Percentiles rank a stretch among this genome's conserved stretches.
These are phyloP conservation scores for Hyphodiscus sp. DNA, from an alignment of 2,329 filamentous ascomycete species.

Conservation along the genomic window DNA sequence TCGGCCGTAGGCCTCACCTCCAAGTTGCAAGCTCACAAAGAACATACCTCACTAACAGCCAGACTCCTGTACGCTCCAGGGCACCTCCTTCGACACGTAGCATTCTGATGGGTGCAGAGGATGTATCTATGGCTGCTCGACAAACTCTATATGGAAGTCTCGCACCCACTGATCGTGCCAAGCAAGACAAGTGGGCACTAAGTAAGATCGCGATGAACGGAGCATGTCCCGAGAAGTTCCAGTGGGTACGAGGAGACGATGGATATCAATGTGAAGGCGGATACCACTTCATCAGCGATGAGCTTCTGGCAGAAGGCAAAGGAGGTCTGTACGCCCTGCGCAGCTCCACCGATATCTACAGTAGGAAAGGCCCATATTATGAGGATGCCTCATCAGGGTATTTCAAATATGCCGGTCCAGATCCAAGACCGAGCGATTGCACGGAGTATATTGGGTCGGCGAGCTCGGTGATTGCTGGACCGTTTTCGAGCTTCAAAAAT, in stretches of 20 bases:
- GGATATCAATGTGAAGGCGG: conserved; percentile 19
- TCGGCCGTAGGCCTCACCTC: too few species aligned
- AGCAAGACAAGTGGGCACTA: conserved; percentile 19
- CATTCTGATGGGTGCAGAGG: not conserved
- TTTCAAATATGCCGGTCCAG: not conserved
- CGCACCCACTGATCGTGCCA: conserved; percentile 5
- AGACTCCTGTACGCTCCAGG: not conserved
- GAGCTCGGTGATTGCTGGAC: too few species aligned
- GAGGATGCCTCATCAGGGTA: not conserved
- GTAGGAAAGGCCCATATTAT: conserved; percentile 7
- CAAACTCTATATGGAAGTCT: conserved; percentile 11
- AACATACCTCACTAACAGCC: not conserved
- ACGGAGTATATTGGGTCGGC: too few species aligned
- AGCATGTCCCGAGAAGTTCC: conserved; percentile 8
- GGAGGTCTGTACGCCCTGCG: conserved; percentile 8
- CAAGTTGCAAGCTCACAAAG: not conserved
- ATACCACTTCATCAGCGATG: conserved; percentile 15
- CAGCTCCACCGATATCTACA: not conserved
- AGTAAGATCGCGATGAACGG: conserved; percentile 1
- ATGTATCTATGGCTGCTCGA: conserved; percentile 13
- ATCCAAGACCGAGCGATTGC: not conserved
- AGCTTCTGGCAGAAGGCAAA: conserved; percentile 16
- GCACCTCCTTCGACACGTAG: not conserved
- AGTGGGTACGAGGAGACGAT: conserved; percentile 8
- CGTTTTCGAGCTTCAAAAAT: too few species aligned